Conservation (phyloP, 2,329 filamentous ascomycete genomes). For the Ophiostoma ulmi region DNA sequence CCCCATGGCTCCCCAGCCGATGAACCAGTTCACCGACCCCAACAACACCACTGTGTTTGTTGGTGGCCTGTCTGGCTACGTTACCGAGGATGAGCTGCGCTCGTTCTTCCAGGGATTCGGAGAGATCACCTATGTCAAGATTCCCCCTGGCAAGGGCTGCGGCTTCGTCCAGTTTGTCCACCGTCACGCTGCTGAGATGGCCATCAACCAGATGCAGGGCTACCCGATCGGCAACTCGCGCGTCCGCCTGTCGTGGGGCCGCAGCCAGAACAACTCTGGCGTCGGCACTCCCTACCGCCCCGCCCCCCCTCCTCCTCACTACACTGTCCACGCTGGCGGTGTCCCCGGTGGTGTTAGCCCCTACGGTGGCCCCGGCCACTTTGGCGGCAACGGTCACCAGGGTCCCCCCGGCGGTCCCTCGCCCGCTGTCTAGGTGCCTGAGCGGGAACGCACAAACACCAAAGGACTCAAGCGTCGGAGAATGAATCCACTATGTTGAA, state of each 20-base stretch:
- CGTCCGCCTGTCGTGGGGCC: slow-evolving; percentile 94
- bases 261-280: slow-evolving; percentile 98
- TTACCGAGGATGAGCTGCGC: slow-evolving; percentile 98
- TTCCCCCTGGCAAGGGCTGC: slow-evolving; percentile 96
- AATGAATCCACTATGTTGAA: background rate
- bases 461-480: background rate
- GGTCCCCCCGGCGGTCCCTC: slow-evolving; percentile 34
- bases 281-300: slow-evolving; percentile 96
- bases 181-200: slow-evolving; percentile 98
- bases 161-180: slow-evolving; percentile 99
- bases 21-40: slow-evolving; percentile 99
- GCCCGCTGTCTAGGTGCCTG: slow-evolving; percentile 26
- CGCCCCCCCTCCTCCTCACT: slow-evolving; percentile 63
- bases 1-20: slow-evolving; percentile 41
- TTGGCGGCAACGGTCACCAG: slow-evolving; percentile 44
- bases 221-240: slow-evolving; percentile 99
- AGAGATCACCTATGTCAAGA: slow-evolving; percentile 99
- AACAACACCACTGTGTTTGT: slow-evolving; percentile 99
- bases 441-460: background rate
- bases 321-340: slow-evolving; percentile 34
- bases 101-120: slow-evolving; percentile 99
- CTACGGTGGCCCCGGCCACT: slow-evolving; percentile 44
- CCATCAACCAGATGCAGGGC: slow-evolving; percentile 99
- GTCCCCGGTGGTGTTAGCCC: slow-evolving; percentile 39
- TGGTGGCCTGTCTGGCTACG: slow-evolving; percentile 91